Evolutionary conservation across 331 rosid species (phyloP).

Genomic region (Malus hybrid): DNA sequence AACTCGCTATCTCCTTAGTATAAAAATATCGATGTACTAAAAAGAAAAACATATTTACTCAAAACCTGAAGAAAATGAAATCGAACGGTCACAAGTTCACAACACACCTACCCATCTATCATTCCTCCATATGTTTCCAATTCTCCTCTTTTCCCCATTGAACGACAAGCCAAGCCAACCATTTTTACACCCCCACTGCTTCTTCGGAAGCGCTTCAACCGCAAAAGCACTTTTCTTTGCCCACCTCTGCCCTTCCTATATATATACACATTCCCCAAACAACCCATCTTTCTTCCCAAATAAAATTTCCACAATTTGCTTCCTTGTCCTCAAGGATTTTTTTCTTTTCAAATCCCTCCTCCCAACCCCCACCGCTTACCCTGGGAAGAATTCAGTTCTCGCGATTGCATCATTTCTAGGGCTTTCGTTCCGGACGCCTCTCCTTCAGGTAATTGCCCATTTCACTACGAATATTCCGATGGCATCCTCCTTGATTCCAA

Average conservation of each 20-base stretch:
- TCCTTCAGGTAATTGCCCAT: not conserved
- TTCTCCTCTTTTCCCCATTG: not conserved
- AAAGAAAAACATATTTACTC: too few relatives aligned
- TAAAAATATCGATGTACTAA: too few relatives aligned
- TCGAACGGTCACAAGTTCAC: not conserved
- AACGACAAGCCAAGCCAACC: not conserved
- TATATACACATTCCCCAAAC: not conserved
- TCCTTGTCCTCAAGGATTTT: not conserved
- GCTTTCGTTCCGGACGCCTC: not conserved
- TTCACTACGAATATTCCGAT: not conserved
- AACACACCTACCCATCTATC: not conserved
- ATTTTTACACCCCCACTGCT: not conserved
- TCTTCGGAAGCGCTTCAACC: conserved; percentile 1
- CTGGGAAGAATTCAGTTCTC: not conserved
- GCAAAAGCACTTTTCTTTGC: not conserved
- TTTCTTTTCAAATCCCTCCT: not conserved
- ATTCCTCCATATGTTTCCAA: not conserved
- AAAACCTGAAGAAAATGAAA: too few relatives aligned
- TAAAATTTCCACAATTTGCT: not conserved
- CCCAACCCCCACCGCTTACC: not conserved
- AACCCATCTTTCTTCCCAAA: not conserved
- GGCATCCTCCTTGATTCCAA: not conserved
- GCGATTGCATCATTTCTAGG: not conserved
- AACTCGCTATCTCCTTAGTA: too few relatives aligned
- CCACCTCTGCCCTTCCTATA: not conserved